A percentile compares a stretch with the other conserved stretches of the same genome.
Evolutionary conservation across 352 stramenopile species (phyloP).

Genomic region (Phytopythium cucurbitacearum): DNA sequence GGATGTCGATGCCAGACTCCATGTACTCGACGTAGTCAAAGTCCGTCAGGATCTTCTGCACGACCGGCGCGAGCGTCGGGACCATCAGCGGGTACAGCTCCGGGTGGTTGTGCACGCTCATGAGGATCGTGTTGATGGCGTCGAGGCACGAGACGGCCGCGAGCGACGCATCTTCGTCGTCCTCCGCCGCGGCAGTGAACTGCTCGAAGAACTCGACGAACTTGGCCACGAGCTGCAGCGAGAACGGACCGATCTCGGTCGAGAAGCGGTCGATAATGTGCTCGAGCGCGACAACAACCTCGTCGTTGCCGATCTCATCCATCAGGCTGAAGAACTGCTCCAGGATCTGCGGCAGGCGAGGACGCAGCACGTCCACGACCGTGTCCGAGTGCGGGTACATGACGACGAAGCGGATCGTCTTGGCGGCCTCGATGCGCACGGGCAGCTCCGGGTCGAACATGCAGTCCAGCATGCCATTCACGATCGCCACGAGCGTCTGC

Average conservation of each 20-base stretch:
- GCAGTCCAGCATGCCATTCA: conserved; percentile 79
- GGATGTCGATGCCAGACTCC: conserved; percentile 94
- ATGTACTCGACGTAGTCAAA: conserved; percentile 97
- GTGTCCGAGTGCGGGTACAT: conserved; percentile 85
- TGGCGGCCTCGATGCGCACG: conserved; percentile 95
- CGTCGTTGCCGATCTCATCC: conserved; percentile 98
- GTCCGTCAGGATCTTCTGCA: conserved; percentile 95
- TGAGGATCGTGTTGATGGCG: conserved; percentile 83
- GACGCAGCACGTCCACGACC: conserved; percentile 84
- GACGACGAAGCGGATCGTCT: conserved; percentile 86
- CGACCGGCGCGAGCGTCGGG: conserved; percentile 91
- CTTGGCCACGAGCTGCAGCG: conserved; percentile 92
- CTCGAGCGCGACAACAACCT: conserved; percentile 93
- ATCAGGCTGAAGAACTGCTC: conserved; percentile 98
- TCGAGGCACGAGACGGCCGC: conserved; percentile 89
- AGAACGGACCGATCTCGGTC: conserved; percentile 93
- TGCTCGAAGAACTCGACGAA: conserved; percentile 93
- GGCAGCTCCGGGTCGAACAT: conserved; percentile 95
- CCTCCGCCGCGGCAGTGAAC: conserved; percentile 89
- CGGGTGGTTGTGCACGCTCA: conserved; percentile 78
- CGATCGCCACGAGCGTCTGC: conserved; percentile 75
- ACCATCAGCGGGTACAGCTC: conserved; percentile 89
- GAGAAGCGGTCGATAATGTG: conserved; percentile 97
- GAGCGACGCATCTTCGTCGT: conserved; percentile 96
- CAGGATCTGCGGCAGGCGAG: conserved; percentile 93